Percentiles rank a stretch among this genome's conserved stretches.
Evolutionary conservation across 2,329 filamentous ascomycete species (phyloP).

Genomic region (Dactylonectria macrodidyma): DNA sequence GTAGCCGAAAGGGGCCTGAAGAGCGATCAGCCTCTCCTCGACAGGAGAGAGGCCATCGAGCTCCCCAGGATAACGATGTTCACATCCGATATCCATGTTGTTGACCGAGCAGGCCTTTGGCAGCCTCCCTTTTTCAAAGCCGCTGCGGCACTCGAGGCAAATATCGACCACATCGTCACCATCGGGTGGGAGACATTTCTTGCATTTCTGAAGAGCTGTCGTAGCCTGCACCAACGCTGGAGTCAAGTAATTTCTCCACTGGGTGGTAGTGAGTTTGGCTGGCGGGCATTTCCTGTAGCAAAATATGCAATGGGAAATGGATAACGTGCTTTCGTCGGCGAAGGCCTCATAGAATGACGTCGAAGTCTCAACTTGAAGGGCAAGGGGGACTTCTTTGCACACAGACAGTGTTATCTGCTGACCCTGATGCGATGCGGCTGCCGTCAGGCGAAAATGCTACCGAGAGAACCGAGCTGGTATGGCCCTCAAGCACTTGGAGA

Average conservation of each 20-base stretch:
- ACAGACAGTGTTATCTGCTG: too few relatives aligned
- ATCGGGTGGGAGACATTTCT: slow-evolving; percentile 19
- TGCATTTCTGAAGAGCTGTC: slow-evolving; percentile 16
- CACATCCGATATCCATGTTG: too few relatives aligned
- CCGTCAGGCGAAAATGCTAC: too few relatives aligned
- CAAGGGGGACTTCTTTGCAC: slow-evolving; percentile 26
- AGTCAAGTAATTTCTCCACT: slow-evolving; percentile 13
- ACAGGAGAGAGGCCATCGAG: slow-evolving; percentile 26
- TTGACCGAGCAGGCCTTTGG: too few relatives aligned
- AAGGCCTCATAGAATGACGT: slow-evolving; percentile 21
- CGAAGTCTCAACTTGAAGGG: slow-evolving; percentile 21
- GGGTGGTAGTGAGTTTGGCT: slow-evolving; percentile 18
- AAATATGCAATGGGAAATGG: slow-evolving; percentile 27
- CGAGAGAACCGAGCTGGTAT: too few relatives aligned
- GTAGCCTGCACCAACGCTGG: slow-evolving; percentile 17
- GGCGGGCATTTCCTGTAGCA: slow-evolving; percentile 23
- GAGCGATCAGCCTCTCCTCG: slow-evolving; percentile 27
- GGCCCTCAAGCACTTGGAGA: too few relatives aligned
- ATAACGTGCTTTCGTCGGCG: slow-evolving; percentile 17
- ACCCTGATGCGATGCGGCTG: too few relatives aligned
- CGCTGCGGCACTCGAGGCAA: slow-evolving; percentile 15
- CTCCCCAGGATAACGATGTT: background rate
- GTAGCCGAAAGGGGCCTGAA: too few relatives aligned
- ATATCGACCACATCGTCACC: slow-evolving; percentile 10
- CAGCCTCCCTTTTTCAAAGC: slow-evolving; percentile 18